These are phyloP conservation scores for Phytophthora sansomeana DNA, from an alignment of 352 stramenopile species.

Conservation along the genomic window DNA sequence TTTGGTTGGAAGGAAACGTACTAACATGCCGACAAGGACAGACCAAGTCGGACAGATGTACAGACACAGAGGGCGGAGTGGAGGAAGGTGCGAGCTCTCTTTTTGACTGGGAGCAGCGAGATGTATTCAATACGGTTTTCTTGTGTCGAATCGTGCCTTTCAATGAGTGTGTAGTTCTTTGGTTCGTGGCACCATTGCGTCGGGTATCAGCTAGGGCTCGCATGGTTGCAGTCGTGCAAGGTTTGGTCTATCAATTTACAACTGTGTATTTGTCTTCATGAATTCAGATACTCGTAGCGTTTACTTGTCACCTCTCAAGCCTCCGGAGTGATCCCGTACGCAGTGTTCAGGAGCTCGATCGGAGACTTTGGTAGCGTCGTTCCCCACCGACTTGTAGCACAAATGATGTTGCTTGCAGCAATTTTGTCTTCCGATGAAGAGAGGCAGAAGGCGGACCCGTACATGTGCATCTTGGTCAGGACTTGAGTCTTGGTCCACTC, in stretches of 20 bases:
- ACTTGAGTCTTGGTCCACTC: conserved; percentile 32
- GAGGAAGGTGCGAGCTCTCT: conserved; percentile 22
- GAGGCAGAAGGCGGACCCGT: conserved; percentile 26
- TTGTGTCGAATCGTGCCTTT: conserved; percentile 18
- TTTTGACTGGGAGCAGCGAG: conserved; percentile 30
- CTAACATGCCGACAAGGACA: conserved; percentile 2
- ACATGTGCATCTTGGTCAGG: conserved; percentile 27
- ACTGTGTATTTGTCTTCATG: conserved; percentile 11
- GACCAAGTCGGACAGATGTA: conserved; percentile 21
- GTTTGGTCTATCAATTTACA: conserved; percentile 7
- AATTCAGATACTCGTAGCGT: background rate
- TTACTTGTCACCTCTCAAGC: background rate
- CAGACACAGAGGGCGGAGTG: conserved; percentile 13
- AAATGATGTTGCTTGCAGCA: conserved; percentile 21
- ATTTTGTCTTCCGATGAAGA: conserved; percentile 9
- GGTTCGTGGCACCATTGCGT: background rate
- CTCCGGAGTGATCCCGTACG: conserved; percentile 7
- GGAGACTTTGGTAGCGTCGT: conserved; percentile 12
- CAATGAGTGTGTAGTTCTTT: conserved; percentile 6
- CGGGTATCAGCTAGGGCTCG: background rate
- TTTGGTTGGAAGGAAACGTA: conserved; percentile 15
- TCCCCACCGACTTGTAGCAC: conserved; percentile 24
- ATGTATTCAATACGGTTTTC: conserved; percentile 41
- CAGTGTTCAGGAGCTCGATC: conserved; percentile 16
- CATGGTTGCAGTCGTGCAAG: background rate